Evolutionary conservation across 805 yeast genomes (phyloP).

Genomic region (Lipomyces starkeyi): DNA sequence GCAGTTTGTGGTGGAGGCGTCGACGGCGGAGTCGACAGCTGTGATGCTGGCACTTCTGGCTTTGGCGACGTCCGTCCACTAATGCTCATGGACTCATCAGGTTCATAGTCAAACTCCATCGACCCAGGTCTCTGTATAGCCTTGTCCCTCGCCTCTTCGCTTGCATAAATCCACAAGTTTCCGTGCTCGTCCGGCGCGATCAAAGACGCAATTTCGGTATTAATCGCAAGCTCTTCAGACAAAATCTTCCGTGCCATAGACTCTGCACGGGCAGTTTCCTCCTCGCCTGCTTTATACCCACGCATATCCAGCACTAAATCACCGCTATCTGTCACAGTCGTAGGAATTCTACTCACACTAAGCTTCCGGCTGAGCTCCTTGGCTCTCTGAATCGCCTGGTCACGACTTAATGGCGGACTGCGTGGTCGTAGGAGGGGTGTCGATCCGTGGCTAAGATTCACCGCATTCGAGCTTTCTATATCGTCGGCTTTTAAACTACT

Average conservation of each 20-base stretch:
- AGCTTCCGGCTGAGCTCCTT: conserved; percentile 67
- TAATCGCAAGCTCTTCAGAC: conserved; percentile 67
- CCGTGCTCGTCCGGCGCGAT: conserved; percentile 46
- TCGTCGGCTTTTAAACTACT: conserved; percentile 28
- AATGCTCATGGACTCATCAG: conserved; percentile 20
- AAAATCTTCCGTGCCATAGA: conserved; percentile 73
- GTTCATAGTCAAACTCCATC: conserved; percentile 38
- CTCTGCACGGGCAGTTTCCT: conserved; percentile 77
- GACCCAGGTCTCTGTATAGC: conserved; percentile 29
- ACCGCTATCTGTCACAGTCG: conserved; percentile 86
- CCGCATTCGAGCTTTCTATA: conserved; percentile 28
- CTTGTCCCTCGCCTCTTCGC: conserved; percentile 37
- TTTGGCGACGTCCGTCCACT: conserved; percentile 25
- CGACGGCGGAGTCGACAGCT: conserved; percentile 26
- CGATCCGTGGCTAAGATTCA: conserved; percentile 29
- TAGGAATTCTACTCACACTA: conserved; percentile 65
- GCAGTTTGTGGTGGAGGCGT: conserved; percentile 14
- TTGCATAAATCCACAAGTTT: conserved; percentile 45
- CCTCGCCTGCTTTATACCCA: conserved; percentile 88
- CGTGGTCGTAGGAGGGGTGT: conserved; percentile 34
- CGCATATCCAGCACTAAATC: conserved; percentile 91
- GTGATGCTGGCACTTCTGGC: conserved; percentile 16
- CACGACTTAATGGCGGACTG: conserved; percentile 43
- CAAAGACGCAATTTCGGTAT: conserved; percentile 43
- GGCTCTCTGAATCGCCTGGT: conserved; percentile 62